Conservation (phyloP, 306 rosid genomes). For the Mimosa bimucronata region DNA sequence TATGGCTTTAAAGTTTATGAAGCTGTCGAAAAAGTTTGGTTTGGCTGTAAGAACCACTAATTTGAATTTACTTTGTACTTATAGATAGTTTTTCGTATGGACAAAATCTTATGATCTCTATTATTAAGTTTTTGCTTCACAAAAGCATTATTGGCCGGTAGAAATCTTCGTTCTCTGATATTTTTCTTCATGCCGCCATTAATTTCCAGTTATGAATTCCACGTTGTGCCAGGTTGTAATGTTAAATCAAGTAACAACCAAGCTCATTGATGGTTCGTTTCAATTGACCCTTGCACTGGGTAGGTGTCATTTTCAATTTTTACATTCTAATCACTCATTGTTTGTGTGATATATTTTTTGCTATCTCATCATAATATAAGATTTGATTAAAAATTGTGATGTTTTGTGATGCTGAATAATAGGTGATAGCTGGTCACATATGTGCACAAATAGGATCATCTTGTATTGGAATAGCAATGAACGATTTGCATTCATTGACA, state of each 20-base stretch:
- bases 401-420: slow-evolving; percentile 42
- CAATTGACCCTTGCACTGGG: slow-evolving; percentile 92
- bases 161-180: not conserved
- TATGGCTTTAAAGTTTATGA: slow-evolving; percentile 93
- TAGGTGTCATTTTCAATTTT: slow-evolving; percentile 43
- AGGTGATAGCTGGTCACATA: slow-evolving; percentile 99
- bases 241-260: slow-evolving; percentile 88
- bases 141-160: not conserved
- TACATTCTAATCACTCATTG: slow-evolving; percentile 16
- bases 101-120: not conserved
- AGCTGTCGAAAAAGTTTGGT: slow-evolving; percentile 63
- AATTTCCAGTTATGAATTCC: slow-evolving; percentile 11
- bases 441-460: slow-evolving; percentile 83
- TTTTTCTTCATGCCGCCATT: slow-evolving; percentile 8
- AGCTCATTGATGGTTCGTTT: slow-evolving; percentile 78
- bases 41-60: slow-evolving; percentile 69
- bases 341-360: slow-evolving; percentile 12
- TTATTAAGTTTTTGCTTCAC: not conserved
- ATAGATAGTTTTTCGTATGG: not conserved
- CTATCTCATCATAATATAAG: not conserved
- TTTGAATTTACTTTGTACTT: slow-evolving; percentile 10
- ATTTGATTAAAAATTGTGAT: slow-evolving; percentile 24
- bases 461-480: slow-evolving; percentile 81
- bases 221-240: slow-evolving; percentile 76
- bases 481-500: slow-evolving; percentile 72